phyloP scores from a whole-genome alignment of 2,329 filamentous ascomycete genomes.

The Penicillium crustosum region DNA sequence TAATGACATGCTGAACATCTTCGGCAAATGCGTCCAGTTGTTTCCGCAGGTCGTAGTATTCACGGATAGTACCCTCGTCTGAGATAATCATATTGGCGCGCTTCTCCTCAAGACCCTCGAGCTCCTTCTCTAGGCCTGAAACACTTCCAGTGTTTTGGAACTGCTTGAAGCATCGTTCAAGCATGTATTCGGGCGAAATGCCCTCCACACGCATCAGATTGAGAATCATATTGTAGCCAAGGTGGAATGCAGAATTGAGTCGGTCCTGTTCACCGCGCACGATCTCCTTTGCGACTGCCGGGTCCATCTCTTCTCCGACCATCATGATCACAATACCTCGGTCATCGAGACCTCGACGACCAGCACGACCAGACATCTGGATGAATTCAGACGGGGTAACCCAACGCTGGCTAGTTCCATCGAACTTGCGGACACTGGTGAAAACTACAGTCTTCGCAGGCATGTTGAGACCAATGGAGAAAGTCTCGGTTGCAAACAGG shows the following conservation, averaged over 20 bases:
- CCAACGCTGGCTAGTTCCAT: conserved; percentile 76
- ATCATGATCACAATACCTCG: conserved; percentile 99
- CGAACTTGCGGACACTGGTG: conserved; percentile 92
- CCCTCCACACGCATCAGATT: conserved; percentile 97
- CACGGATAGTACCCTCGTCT: conserved; percentile 84
- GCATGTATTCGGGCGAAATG: conserved; percentile 98
- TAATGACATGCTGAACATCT: conserved; percentile 89
- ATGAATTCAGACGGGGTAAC: conserved; percentile 95
- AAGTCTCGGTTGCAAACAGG: conserved; percentile 95
- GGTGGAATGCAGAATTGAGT: conserved; percentile 94
- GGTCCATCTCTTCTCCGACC: conserved; percentile 96
- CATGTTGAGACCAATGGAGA: conserved; percentile 99
- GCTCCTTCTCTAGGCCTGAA: conserved; percentile 76
- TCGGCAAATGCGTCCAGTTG: conserved; percentile 79
- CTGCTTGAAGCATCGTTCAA: conserved; percentile 97
- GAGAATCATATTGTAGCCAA: conserved; percentile 99
- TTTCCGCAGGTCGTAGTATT: conserved; percentile 88
- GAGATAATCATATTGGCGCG: conserved; percentile 72
- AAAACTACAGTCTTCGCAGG: conserved; percentile 99
- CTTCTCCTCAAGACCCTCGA: conserved; percentile 75
- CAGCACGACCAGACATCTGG: conserved; percentile 97
- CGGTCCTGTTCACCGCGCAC: conserved; percentile 96
- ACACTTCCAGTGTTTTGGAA: conserved; percentile 95
- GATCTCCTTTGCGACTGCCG: conserved; percentile 87
- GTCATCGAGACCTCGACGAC: conserved; percentile 94